phyloP scores from a whole-genome alignment of 2,329 filamentous ascomycete genomes.

The Madurella fahalii region DNA sequence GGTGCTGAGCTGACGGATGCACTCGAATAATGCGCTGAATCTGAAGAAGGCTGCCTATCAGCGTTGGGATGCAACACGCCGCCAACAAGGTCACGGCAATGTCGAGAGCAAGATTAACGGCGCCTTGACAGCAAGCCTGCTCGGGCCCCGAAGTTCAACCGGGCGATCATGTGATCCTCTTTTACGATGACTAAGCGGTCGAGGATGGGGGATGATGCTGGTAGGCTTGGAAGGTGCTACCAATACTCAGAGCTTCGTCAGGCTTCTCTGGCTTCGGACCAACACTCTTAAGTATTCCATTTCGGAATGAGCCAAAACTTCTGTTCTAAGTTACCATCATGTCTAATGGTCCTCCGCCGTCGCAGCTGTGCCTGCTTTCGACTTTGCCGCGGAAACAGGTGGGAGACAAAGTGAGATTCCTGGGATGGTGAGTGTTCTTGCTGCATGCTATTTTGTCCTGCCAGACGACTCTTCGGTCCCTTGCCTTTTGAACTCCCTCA shows the following conservation, averaged over 20 bases:
- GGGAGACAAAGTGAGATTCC: constrained; percentile 80
- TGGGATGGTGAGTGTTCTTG: constrained; percentile 70
- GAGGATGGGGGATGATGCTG: neutral
- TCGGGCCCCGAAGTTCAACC: constrained; percentile 15
- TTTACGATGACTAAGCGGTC: constrained; percentile 8
- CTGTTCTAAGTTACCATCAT: constrained; percentile 31
- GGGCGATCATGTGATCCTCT: constrained; percentile 17
- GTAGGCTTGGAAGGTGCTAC: neutral
- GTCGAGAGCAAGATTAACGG: constrained; percentile 4
- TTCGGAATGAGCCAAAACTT: neutral
- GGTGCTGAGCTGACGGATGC: constrained; percentile 11
- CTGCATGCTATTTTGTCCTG: too few species aligned
- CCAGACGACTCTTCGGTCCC: too few species aligned
- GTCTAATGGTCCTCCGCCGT: constrained; percentile 60
- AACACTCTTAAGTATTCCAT: neutral
- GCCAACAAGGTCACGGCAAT: constrained; percentile 12
- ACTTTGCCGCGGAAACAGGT: constrained; percentile 48
- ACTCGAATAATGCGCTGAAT: constrained; percentile 6
- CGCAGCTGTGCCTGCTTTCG: constrained; percentile 61
- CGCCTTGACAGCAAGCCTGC: constrained; percentile 3
- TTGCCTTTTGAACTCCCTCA: too few species aligned
- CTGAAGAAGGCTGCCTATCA: constrained; percentile 23
- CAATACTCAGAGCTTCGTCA: too few species aligned
- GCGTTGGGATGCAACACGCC: constrained; percentile 24
- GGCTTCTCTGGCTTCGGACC: too few species aligned